Percentiles rank a stretch among this genome's conserved stretches.
These are phyloP conservation scores for Calonectria hawksworthii DNA, from an alignment of 2,329 filamentous ascomycete genomes.

Conservation along the genomic window DNA sequence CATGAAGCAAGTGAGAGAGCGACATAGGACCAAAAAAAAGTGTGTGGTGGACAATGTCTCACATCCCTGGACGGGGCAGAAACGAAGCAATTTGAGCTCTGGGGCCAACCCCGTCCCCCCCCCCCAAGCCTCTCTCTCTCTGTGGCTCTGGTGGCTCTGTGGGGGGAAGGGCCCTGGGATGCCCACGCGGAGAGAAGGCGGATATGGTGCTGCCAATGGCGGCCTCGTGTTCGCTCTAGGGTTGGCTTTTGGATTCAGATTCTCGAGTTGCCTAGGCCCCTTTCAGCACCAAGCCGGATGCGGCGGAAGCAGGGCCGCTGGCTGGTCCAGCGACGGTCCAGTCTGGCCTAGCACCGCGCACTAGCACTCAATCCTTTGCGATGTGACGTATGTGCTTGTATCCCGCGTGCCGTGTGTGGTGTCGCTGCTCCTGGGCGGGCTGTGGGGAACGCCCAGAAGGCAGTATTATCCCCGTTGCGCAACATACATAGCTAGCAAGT, in stretches of 20 bases:
- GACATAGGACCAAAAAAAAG: background rate
- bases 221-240: background rate
- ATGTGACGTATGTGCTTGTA: background rate
- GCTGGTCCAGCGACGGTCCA: background rate
- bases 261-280: background rate
- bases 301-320: background rate
- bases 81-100: conserved; percentile 7
- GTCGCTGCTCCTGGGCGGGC: background rate
- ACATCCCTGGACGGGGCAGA: background rate
- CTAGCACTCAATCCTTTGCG: background rate
- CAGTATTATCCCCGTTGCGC: background rate
- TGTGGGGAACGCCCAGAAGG: background rate
- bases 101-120: background rate
- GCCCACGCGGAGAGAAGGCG: conserved; percentile 3
- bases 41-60: conserved; percentile 1
- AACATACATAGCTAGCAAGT: background rate
- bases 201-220: background rate
- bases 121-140: background rate
- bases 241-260: background rate
- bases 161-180: background rate
- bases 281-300: conserved; percentile 8
- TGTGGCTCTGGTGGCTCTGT: no score
- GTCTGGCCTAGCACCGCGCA: background rate
- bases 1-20: background rate
- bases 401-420: background rate